Evolutionary conservation across 129 eudicot genomes (phyloP), one percentile per base, ranked within the genome.

Genomic region (Glebionis coronaria): DNA sequence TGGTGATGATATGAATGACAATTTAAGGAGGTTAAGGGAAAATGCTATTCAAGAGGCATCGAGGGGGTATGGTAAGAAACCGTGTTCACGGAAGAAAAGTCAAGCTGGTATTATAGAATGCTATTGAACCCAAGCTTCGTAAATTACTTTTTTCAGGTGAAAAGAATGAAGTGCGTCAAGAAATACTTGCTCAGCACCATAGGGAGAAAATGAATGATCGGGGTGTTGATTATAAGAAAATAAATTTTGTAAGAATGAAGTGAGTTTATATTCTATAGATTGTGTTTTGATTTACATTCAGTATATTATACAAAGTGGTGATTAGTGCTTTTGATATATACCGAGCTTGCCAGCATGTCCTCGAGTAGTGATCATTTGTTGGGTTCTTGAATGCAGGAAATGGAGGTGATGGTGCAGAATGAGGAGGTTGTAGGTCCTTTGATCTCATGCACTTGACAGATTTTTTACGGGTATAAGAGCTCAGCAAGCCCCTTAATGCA

Each of bases 131-230:
- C 9, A 50, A 61, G 10, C 61, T 40, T 14, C 31, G 72, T 56
- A 69, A 56, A 56, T 47, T 68, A 63, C 25, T 23, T 23, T 1
- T 23, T 23, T 23, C 25, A 85, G 98, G 96, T 63, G 95, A 88
- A 72, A 92, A 85, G 76, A 88, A 92, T 87, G 88, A 88, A 71
- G 87, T 76, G 23, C 89, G 91, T 12, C 82, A 86, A 77, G 86
- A n/a, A 58, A 73, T 18, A 63, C 86, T 88, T 78, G 96, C 91
- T 73, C 63, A 65, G 54, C 86, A 92, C 80, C 91, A 96, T 19
- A 49, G 83, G 73, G 98, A 92, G 69, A 74, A 91, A 83, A 88
- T 92, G 98, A 47, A 78, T 27, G 56, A 53, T 11, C 96, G 96
- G 61, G 95, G 98, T 31, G 91, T 88, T 59, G 96, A 92, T 78